Percentiles rank a stretch among this genome's conserved stretches.
Conservation (phyloP, 2,329 filamentous ascomycete species). For the Laburnicola sp. region DNA sequence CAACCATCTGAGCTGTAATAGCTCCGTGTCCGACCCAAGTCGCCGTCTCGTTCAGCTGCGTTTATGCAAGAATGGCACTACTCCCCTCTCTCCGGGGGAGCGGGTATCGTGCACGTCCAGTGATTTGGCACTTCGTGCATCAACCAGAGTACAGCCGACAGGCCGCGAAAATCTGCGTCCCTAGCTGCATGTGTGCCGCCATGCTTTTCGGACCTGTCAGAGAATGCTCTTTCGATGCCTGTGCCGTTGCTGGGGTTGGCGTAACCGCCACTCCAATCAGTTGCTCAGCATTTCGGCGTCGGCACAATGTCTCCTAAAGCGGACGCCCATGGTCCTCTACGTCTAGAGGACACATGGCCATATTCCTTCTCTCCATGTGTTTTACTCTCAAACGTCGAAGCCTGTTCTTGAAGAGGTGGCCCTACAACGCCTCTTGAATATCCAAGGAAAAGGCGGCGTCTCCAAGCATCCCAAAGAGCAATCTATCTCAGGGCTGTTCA, state of each 20-base stretch:
- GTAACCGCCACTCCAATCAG: too few species aligned
- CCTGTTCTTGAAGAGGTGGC: neutral
- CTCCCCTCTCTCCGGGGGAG: neutral
- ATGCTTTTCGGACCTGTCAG: too few species aligned
- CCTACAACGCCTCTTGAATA: neutral
- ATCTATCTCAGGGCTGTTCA: constrained; percentile 8
- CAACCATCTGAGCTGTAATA: constrained; percentile 1
- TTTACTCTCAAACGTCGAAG: constrained; percentile 8
- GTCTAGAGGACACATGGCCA: neutral
- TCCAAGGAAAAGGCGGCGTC: neutral
- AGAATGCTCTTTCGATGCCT: too few species aligned
- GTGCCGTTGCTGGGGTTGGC: too few species aligned
- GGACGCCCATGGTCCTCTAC: neutral
- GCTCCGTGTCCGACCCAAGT: constrained; percentile 15
- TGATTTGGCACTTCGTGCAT: neutral
- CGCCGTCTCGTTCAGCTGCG: constrained; percentile 2
- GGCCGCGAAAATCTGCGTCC: too few species aligned
- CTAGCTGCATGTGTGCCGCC: too few species aligned
- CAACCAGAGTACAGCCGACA: neutral
- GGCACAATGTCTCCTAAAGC: too few species aligned
- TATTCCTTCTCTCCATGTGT: neutral
- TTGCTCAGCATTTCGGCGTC: too few species aligned
- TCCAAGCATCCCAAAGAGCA: constrained; percentile 5
- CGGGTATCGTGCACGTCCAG: neutral
- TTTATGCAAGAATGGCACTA: neutral